A percentile compares a stretch with the other conserved stretches of the same genome.
These are phyloP conservation scores for Albophoma yamanashiensis DNA, from an alignment of 2,329 filamentous ascomycete genomes.

Conservation along the genomic window DNA sequence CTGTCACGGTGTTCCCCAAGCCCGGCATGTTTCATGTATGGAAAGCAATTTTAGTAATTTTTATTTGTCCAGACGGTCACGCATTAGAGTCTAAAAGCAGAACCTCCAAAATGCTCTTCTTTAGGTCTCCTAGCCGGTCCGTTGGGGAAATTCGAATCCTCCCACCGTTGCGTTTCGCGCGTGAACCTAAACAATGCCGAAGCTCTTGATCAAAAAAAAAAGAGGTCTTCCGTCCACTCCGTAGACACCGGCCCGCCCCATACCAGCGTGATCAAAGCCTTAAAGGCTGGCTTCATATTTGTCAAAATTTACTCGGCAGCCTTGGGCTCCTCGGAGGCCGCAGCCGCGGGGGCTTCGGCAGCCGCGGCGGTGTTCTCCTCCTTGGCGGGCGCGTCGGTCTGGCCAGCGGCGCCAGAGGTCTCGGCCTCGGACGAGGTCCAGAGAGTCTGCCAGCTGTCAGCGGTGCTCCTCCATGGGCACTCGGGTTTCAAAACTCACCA, in stretches of 20 bases:
- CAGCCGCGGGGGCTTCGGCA: conserved; percentile 43
- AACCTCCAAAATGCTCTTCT: conserved; percentile 38
- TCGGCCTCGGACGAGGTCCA: conserved; percentile 99
- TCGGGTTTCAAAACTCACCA: conserved; percentile 46
- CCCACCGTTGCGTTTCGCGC: conserved; percentile 27
- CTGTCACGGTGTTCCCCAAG: neutral
- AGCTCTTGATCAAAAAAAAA: conserved; percentile 40
- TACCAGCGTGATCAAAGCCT: conserved; percentile 21
- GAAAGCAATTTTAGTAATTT: conserved; percentile 38
- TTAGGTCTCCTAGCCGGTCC: conserved; percentile 27
- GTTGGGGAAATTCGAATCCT: conserved; percentile 24
- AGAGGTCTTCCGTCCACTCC: conserved; percentile 51
- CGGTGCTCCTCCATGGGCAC: neutral
- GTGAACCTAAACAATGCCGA: conserved; percentile 37
- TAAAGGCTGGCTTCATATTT: conserved; percentile 15
- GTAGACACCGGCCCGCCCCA: conserved; percentile 50
- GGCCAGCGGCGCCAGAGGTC: conserved; percentile 48
- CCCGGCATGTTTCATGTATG: conserved; percentile 14
- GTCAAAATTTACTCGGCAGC: conserved; percentile 40
- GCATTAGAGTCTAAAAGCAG: conserved; percentile 47
- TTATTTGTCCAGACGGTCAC: conserved; percentile 46
- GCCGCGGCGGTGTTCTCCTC: conserved; percentile 39
- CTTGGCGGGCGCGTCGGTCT: conserved; percentile 35
- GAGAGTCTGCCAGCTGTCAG: conserved; percentile 60
- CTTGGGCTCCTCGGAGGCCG: conserved; percentile 54